phyloP scores from a whole-genome alignment of 352 stramenopile species.

The Aphanomyces invadans region DNA sequence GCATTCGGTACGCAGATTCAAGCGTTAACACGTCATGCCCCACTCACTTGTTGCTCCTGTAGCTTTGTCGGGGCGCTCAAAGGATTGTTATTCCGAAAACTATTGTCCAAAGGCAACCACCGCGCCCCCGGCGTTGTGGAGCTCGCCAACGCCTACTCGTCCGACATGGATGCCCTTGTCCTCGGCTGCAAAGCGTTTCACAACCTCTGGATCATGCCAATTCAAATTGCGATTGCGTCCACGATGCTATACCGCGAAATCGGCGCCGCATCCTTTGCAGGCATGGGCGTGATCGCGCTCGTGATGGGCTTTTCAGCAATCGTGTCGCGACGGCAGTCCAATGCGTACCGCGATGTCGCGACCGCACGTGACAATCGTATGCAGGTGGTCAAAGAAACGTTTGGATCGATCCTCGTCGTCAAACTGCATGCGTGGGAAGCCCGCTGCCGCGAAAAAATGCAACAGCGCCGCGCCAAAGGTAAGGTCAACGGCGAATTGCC shows the following conservation, averaged over 20 bases:
- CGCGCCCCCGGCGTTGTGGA: not conserved
- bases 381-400: constrained; percentile 38
- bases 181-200: constrained; percentile 1
- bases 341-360: constrained; percentile 28
- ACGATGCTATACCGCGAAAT: constrained; percentile 47
- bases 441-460: constrained; percentile 74
- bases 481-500: too few relatives aligned
- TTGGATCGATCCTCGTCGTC: constrained; percentile 77
- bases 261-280: constrained; percentile 40
- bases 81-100: constrained; percentile 11
- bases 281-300: constrained; percentile 32
- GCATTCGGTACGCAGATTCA: constrained; percentile 3
- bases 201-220: constrained; percentile 49
- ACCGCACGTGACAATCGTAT: constrained; percentile 35
- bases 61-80: constrained; percentile 17
- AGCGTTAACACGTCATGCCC: not conserved
- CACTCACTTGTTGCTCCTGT: not conserved
- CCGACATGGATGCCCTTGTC: constrained; percentile 6
- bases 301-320: constrained; percentile 78
- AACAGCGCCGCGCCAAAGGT: constrained; percentile 32
- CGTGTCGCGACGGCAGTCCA: constrained; percentile 22
- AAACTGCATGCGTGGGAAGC: constrained; percentile 89
- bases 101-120: not conserved
- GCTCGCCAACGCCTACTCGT: constrained; percentile 5
- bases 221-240: constrained; percentile 40